Conservation (phyloP, 805 yeast genomes). For the Martiniozyma abietophila region DNA sequence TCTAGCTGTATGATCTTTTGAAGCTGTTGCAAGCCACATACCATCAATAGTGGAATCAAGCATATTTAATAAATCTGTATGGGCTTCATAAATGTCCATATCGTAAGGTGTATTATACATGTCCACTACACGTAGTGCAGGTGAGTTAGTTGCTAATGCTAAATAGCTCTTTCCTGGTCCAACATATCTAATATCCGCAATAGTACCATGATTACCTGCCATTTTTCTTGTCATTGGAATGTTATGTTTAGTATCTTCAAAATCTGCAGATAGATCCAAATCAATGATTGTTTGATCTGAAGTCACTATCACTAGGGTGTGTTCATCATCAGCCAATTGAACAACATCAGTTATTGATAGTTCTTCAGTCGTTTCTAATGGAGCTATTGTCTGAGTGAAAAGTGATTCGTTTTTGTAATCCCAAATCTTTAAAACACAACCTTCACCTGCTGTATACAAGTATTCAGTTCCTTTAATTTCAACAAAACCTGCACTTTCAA, state of each 20-base stretch:
- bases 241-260: slow-evolving; percentile 20
- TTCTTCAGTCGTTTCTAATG: slow-evolving; percentile 60
- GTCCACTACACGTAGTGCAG: slow-evolving; percentile 69
- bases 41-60: slow-evolving; percentile 77
- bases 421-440: slow-evolving; percentile 61
- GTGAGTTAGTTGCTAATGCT: slow-evolving; percentile 92
- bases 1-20: slow-evolving; percentile 80
- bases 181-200: slow-evolving; percentile 77
- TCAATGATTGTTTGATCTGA: slow-evolving; percentile 75
- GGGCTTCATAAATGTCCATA: slow-evolving; percentile 66
- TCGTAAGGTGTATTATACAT: slow-evolving; percentile 48
- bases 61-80: slow-evolving; percentile 73
- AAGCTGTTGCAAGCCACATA: slow-evolving; percentile 81
- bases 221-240: slow-evolving; percentile 45
- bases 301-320: slow-evolving; percentile 41
- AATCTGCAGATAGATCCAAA: slow-evolving; percentile 17
- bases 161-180: slow-evolving; percentile 51
- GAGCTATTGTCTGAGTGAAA: slow-evolving; percentile 36
- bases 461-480: slow-evolving; percentile 25
- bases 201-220: slow-evolving; percentile 93
- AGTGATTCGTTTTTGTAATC: slow-evolving; percentile 39
- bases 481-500: slow-evolving; percentile 62
- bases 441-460: slow-evolving; percentile 73
- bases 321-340: slow-evolving; percentile 20
- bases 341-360: slow-evolving; percentile 54